A percentile compares a stretch with the other conserved stretches of the same genome.
These are phyloP conservation scores for Xylariaceae sp. DNA, from an alignment of 2,329 filamentous ascomycete species.

Conservation along the genomic window DNA sequence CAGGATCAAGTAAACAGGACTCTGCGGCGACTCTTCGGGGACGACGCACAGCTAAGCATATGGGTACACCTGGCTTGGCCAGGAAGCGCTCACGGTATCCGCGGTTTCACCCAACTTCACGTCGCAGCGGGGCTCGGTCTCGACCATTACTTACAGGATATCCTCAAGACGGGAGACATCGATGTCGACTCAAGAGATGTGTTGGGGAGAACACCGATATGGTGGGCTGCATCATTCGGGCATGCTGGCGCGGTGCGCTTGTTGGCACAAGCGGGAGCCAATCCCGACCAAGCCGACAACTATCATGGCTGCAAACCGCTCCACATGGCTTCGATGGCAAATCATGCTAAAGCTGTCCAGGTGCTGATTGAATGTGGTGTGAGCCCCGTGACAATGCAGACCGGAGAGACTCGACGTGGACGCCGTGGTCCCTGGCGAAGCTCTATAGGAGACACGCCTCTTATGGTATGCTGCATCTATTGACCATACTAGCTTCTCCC, in stretches of 20 bases:
- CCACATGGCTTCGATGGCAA: slow-evolving; percentile 2
- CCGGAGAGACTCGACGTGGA: not conserved
- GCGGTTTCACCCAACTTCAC: slow-evolving; percentile 1
- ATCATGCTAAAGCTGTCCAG: slow-evolving; percentile 4
- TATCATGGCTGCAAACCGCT: slow-evolving; percentile 4
- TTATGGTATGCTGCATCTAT: slow-evolving; percentile 5
- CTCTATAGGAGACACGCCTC: not conserved
- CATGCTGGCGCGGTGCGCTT: slow-evolving; percentile 4
- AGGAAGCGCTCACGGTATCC: not conserved
- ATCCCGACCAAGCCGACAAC: slow-evolving; percentile 6
- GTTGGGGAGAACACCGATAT: slow-evolving; percentile 3
- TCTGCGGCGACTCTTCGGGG: not conserved
- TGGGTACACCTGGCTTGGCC: not conserved
- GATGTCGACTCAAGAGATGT: slow-evolving; percentile 1
- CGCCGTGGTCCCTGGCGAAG: not conserved
- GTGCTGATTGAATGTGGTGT: slow-evolving; percentile 4
- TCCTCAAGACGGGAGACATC: not conserved
- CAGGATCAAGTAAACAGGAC: slow-evolving; percentile 5
- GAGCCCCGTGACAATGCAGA: slow-evolving; percentile 4
- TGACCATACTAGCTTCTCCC: not conserved
- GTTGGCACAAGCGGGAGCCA: slow-evolving; percentile 5
- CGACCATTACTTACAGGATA: slow-evolving; percentile 4
- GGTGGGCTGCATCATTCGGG: slow-evolving; percentile 9
- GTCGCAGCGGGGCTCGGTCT: slow-evolving; percentile 3
- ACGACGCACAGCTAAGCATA: not conserved